These are phyloP conservation scores for Candida gigantensis DNA, from an alignment of 1,139 yeast genomes.

Conservation along the genomic window DNA sequence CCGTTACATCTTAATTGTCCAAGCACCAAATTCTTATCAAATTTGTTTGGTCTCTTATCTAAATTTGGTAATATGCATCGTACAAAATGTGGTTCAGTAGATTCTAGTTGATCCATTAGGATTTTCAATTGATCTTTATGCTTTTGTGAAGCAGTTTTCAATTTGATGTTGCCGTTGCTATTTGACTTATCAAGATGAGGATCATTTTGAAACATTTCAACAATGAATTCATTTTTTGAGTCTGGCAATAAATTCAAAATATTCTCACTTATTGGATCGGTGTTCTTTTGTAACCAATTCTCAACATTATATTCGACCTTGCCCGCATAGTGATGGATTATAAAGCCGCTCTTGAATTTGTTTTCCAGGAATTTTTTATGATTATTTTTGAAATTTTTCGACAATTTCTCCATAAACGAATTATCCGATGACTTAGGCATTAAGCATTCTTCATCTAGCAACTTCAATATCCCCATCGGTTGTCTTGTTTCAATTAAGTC, in stretches of 20 bases:
- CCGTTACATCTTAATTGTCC: constrained; percentile 96
- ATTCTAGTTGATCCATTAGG: constrained; percentile 70
- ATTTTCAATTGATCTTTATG: constrained; percentile 80
- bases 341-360: constrained; percentile 67
- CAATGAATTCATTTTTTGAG: constrained; percentile 57
- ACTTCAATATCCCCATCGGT: constrained; percentile 86
- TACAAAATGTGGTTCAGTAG: constrained; percentile 95
- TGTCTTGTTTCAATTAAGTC: constrained; percentile 78
- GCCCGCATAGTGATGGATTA: constrained; percentile 92
- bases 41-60: constrained; percentile 65
- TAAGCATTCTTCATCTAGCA: constrained; percentile 92
- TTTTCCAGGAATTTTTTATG: constrained; percentile 68
- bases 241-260: constrained; percentile 56
- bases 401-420: constrained; percentile 79
- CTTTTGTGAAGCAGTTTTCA: constrained; percentile 83
- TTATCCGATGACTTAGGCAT: constrained; percentile 88
- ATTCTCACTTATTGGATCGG: constrained; percentile 87
- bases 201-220: constrained; percentile 26
- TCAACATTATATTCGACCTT: constrained; percentile 89
- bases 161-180: constrained; percentile 23
- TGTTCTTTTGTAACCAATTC: constrained; percentile 93
- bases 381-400: constrained; percentile 61
- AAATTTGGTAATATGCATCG: constrained; percentile 93
- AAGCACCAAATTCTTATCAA: constrained; percentile 76
- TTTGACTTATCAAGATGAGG: constrained; percentile 17